Evolutionary conservation across 2,329 filamentous ascomycete genomes (phyloP).

Genomic region (Claviceps purpurea): DNA sequence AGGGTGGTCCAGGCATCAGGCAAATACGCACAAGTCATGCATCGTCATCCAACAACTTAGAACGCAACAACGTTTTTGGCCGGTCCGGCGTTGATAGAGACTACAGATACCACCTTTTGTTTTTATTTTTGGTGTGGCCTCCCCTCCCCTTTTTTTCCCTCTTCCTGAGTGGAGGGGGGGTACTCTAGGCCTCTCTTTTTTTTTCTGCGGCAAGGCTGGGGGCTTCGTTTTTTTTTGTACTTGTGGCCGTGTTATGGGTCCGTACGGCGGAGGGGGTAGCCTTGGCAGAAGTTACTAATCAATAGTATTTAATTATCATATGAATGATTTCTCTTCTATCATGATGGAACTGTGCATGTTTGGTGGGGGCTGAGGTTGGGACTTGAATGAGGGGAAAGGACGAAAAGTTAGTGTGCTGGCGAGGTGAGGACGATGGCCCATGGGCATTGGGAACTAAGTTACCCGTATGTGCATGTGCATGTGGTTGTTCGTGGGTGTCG

Average conservation of each 20-base stretch:
- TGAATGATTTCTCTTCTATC: too few relatives aligned
- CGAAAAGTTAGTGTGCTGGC: too few relatives aligned
- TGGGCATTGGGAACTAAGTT: too few relatives aligned
- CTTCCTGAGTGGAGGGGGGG: too few relatives aligned
- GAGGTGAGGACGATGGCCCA: neutral
- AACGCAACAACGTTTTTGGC: conserved; percentile 10
- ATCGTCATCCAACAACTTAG: conserved; percentile 4
- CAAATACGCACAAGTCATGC: neutral
- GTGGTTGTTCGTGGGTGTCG: too few relatives aligned
- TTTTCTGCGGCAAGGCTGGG: neutral
- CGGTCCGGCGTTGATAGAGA: conserved; percentile 11
- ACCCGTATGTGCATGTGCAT: too few relatives aligned
- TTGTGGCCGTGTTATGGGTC: neutral
- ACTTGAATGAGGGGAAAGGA: too few relatives aligned
- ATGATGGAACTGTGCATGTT: too few relatives aligned
- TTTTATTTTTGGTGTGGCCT: neutral
- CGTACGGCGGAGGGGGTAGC: too few relatives aligned
- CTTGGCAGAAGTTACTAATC: neutral
- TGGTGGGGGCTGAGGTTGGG: too few relatives aligned
- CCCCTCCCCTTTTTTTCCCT: neutral
- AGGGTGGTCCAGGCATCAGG: neutral
- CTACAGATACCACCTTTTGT: conserved; percentile 9
- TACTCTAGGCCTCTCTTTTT: neutral
- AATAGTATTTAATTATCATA: neutral
- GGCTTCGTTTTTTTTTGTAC: neutral